phyloP scores from a whole-genome alignment of 1,139 yeast genomes.

The Candida albicans region DNA sequence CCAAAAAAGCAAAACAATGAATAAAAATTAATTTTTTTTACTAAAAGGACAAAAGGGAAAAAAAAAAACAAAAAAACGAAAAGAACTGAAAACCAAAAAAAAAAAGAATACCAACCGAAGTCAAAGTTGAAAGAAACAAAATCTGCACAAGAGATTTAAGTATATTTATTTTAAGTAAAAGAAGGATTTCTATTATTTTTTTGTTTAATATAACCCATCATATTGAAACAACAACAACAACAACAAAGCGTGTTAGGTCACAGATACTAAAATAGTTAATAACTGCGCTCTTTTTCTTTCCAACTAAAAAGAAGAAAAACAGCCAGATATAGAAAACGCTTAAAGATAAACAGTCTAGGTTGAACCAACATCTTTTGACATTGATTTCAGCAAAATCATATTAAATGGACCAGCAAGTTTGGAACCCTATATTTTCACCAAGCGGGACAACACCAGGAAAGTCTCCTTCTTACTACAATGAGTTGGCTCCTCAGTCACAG shows the following conservation, averaged over 20 bases:
- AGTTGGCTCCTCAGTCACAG: slow-evolving; percentile 1
- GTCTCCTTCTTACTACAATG: slow-evolving; percentile 10
- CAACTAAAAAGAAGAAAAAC: too few relatives aligned
- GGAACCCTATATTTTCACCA: slow-evolving; percentile 20
- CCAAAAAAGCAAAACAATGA: background rate
- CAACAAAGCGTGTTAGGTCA: too few relatives aligned
- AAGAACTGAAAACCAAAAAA: background rate
- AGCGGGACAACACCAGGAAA: slow-evolving; percentile 18
- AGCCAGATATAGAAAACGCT: too few relatives aligned
- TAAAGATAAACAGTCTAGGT: too few relatives aligned
- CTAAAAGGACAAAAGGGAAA: background rate
- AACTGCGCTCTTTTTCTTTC: too few relatives aligned
- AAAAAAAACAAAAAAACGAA: background rate
- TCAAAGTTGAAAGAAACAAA: background rate
- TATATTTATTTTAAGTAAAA: background rate
- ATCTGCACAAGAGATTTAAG: background rate
- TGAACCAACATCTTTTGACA: too few relatives aligned
- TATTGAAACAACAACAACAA: too few relatives aligned
- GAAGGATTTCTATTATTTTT: background rate
- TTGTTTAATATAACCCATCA: too few relatives aligned
- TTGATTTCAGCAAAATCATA: background rate
- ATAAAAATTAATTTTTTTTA: background rate
- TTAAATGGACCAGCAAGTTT: slow-evolving; percentile 19
- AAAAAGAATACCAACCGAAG: background rate
- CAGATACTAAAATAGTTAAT: too few relatives aligned